Percentiles rank a stretch among this genome's conserved stretches.
phyloP scores from a whole-genome alignment of 2,329 filamentous ascomycete species.

The Triangularia setosa region DNA sequence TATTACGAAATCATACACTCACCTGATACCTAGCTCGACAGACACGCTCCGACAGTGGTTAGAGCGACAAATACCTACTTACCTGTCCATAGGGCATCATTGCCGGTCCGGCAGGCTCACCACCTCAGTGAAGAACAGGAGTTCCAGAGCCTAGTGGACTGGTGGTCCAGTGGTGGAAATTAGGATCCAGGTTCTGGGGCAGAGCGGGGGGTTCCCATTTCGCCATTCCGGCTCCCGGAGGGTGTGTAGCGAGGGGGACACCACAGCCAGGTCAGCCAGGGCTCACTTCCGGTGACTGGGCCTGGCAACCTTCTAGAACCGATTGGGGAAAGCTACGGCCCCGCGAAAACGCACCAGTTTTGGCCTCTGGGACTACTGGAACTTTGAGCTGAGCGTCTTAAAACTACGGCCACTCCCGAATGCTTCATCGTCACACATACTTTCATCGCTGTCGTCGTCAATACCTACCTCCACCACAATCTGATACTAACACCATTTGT shows the following conservation, averaged over 20 bases:
- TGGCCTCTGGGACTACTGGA: not conserved
- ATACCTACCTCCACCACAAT: not conserved
- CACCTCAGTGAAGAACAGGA: not conserved
- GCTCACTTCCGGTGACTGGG: constrained; percentile 19
- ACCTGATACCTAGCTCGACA: not conserved
- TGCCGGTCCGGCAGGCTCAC: not conserved
- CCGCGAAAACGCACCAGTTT: constrained; percentile 5
- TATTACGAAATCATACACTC: not conserved
- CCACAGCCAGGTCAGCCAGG: constrained; percentile 7
- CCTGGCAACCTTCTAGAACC: constrained; percentile 24
- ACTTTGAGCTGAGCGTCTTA: constrained; percentile 20
- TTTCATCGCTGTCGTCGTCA: constrained; percentile 1
- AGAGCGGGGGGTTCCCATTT: not conserved
- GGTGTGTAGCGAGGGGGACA: constrained; percentile 7
- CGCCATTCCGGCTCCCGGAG: constrained; percentile 5
- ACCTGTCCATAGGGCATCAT: not conserved
- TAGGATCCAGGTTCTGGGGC: constrained; percentile 15
- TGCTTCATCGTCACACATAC: constrained; percentile 19
- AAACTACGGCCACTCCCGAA: constrained; percentile 24
- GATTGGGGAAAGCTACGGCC: constrained; percentile 21
- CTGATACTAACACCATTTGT: constrained; percentile 2
- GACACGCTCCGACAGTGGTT: not conserved
- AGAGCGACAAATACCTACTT: not conserved
- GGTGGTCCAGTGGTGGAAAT: constrained; percentile 14
- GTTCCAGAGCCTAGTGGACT: no score